Evolutionary conservation across 495 filamentous ascomycete genomes (phyloP).

Genomic region (Xylaria bambusicola): DNA sequence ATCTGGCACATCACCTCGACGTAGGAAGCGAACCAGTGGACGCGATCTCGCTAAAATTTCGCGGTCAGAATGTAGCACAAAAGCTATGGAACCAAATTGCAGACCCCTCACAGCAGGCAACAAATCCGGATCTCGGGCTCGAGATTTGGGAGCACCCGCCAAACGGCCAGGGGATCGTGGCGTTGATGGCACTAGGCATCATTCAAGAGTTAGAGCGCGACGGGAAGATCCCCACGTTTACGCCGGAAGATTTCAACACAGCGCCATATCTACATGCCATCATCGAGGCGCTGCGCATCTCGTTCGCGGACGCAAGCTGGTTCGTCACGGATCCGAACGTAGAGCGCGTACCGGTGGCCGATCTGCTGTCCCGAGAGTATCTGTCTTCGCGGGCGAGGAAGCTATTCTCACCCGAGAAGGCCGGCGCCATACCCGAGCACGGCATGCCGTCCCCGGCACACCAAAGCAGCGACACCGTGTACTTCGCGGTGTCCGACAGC

Average conservation of each 20-base stretch:
- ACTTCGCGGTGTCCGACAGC: slow-evolving; percentile 80
- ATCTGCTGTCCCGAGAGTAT: slow-evolving; percentile 57
- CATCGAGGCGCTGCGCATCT: slow-evolving; percentile 87
- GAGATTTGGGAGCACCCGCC: slow-evolving; percentile 96
- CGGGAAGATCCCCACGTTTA: slow-evolving; percentile 71
- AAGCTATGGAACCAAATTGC: slow-evolving; percentile 39
- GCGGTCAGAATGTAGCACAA: slow-evolving; percentile 62
- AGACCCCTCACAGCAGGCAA: slow-evolving; percentile 31
- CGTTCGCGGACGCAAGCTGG: slow-evolving; percentile 89
- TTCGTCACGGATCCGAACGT: slow-evolving; percentile 83
- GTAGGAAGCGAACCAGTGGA: slow-evolving; percentile 75
- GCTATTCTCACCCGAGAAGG: slow-evolving; percentile 38
- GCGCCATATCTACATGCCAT: slow-evolving; percentile 82
- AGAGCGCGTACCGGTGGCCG: slow-evolving; percentile 62
- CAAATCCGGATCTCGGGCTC: slow-evolving; percentile 41
- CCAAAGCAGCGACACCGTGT: slow-evolving; percentile 85
- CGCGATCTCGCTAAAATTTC: slow-evolving; percentile 78
- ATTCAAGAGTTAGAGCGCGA: slow-evolving; percentile 77
- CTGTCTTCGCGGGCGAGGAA: slow-evolving; percentile 38
- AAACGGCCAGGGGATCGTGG: slow-evolving; percentile 97
- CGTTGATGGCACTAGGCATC: slow-evolving; percentile 90
- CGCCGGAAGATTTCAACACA: slow-evolving; percentile 70
- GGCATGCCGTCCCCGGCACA: slow-evolving; percentile 59
- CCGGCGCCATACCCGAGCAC: slow-evolving; percentile 32
- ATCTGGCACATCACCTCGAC: slow-evolving; percentile 75